A percentile compares a stretch with the other conserved stretches of the same genome.
These are phyloP conservation scores for Alternaria arbusti DNA, from an alignment of 2,329 filamentous ascomycete species.

Conservation along the genomic window DNA sequence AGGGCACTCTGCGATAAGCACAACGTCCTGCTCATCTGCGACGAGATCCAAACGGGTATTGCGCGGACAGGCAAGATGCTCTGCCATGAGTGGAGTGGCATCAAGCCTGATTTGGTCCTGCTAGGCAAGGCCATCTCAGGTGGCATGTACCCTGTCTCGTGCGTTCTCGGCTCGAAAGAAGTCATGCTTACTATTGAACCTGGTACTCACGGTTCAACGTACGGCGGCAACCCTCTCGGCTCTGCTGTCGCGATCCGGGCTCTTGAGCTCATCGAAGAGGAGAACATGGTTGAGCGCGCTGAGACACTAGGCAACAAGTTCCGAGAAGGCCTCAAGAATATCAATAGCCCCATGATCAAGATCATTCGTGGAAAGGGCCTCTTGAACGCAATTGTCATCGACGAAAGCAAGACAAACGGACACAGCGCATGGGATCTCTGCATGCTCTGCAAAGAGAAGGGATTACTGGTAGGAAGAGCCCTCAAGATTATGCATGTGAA, in stretches of 20 bases:
- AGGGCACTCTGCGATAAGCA: constrained; percentile 90
- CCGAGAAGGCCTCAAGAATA: constrained; percentile 75
- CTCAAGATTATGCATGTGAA: constrained; percentile 49
- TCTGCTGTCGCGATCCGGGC: constrained; percentile 96
- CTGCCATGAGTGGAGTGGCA: constrained; percentile 90
- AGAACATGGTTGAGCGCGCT: constrained; percentile 83
- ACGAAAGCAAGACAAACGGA: constrained; percentile 83
- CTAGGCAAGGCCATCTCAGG: constrained; percentile 98
- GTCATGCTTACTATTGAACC: constrained; percentile 96
- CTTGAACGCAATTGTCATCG: constrained; percentile 94
- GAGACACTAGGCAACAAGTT: constrained; percentile 82
- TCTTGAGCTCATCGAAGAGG: constrained; percentile 90
- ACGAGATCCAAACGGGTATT: constrained; percentile 98
- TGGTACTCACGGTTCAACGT: constrained; percentile 97
- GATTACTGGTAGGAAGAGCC: constrained; percentile 74
- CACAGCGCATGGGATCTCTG: constrained; percentile 96
- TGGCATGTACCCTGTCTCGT: constrained; percentile 98
- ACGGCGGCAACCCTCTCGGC: constrained; percentile 94
- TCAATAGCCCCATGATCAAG: constrained; percentile 82
- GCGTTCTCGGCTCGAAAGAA: constrained; percentile 84
- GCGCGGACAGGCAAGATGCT: constrained; percentile 93
- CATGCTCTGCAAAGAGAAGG: constrained; percentile 93
- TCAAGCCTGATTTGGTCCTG: constrained; percentile 94
- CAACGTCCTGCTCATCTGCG: constrained; percentile 94
- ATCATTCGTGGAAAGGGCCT: constrained; percentile 89